phyloP scores from a whole-genome alignment of 495 filamentous ascomycete species.

The Xylaria telfairii region DNA sequence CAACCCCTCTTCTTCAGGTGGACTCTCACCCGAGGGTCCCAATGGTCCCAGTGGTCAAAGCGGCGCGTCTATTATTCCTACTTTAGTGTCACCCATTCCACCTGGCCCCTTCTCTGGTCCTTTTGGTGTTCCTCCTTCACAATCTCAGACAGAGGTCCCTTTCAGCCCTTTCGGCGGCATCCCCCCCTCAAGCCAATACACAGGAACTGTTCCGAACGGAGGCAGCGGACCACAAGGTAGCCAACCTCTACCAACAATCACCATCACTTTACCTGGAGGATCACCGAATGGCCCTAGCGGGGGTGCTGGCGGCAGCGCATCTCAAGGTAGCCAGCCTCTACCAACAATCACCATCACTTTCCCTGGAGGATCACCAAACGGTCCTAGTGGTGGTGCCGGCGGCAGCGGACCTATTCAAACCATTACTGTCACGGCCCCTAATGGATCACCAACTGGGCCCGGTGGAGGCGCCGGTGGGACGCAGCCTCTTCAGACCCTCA shows the following conservation, averaged over 20 bases:
- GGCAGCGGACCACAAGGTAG: slow-evolving; percentile 25
- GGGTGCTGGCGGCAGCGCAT: slow-evolving; percentile 25
- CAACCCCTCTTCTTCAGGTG: slow-evolving; percentile 12
- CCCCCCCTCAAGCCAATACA: slow-evolving; percentile 23
- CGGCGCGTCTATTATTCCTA: slow-evolving; percentile 20
- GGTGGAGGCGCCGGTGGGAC: background rate
- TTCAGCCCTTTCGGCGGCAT: slow-evolving; percentile 20
- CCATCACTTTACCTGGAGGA: slow-evolving; percentile 32
- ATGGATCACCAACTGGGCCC: slow-evolving; percentile 29
- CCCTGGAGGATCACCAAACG: slow-evolving; percentile 29
- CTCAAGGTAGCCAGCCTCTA: slow-evolving; percentile 24
- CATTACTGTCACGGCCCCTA: slow-evolving; percentile 27
- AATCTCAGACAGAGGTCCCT: slow-evolving; percentile 24
- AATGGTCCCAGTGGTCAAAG: slow-evolving; percentile 31
- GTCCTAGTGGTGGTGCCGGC: slow-evolving; percentile 21
- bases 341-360: slow-evolving; percentile 36
- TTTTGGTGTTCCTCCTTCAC: slow-evolving; percentile 36
- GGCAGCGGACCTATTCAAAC: slow-evolving; percentile 14
- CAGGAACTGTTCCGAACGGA: slow-evolving; percentile 29
- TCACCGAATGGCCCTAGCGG: slow-evolving; percentile 30
- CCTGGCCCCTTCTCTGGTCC: slow-evolving; percentile 37
- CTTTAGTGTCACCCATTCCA: slow-evolving; percentile 28
- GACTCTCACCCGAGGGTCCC: slow-evolving; percentile 13
- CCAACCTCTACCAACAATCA: slow-evolving; percentile 33
- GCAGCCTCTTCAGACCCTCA: slow-evolving; percentile 15